Base-by-base conservation (phyloP, 768 basidiomycete species). In the Lactarius trivialis region DNA sequence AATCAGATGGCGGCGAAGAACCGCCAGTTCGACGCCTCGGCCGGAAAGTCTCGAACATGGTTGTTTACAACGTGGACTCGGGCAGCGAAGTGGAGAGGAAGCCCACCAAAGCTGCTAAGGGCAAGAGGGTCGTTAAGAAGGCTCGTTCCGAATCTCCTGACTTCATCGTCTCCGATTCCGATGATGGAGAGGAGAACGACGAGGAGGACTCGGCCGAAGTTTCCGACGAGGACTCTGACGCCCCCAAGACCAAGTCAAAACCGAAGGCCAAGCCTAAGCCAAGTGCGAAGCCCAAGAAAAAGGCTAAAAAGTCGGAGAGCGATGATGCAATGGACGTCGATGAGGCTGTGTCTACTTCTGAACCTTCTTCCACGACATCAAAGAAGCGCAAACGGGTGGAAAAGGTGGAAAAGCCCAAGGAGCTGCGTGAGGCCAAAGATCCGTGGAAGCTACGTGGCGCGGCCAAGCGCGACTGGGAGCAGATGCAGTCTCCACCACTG, bases 401-500 rank as follows among this genome's bases (percentile, higher is more conserved):
- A 21, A 71, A 52, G 68, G 65, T 19, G 60, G 69, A 34, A 71
- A 74, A 63, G 72, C 71, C 41, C 62, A 70, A 70, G 76, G 58
- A 67, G 70, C 69, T 8, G 56, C 67, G 33, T 85, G 83, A 86
- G 63, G 77, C 76, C 49, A 83, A 75, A 50, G 88, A 93, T 70
- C 86, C 89, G 7, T 91, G 93, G 90, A 86, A 85, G 60, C 82
- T 95, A 1, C 79, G 79, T 37, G 73, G 76, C 28, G 73, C 76
- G 0, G 91, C 92, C 14, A 78, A 80, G 69, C 78, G 77, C 56
- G 85, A 96, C 66, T 96, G 86, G 86, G 86, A 77, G 7, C 75
- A 84, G 68, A 89, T 94, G 85, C 81, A 84, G 56, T 82, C 85
- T 1, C 93, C 94, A 1, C 89, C 93, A 19, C 75, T 97, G 56